Percentiles rank a stretch among this genome's conserved stretches.
These are phyloP conservation scores for Pythium dissimile DNA, from an alignment of 352 stramenopile species.

Conservation along the genomic window DNA sequence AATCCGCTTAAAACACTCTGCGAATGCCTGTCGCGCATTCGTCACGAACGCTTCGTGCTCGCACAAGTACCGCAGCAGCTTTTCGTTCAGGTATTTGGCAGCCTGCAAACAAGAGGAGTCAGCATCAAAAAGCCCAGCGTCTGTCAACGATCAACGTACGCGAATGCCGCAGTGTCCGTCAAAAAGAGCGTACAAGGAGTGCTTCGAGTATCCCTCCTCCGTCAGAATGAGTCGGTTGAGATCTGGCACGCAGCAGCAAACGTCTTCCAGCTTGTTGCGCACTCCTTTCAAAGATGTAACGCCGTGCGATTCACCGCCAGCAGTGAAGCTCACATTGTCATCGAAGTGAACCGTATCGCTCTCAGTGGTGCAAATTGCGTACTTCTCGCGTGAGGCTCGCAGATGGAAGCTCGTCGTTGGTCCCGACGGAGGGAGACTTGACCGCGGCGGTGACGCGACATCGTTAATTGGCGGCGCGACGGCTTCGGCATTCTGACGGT, in stretches of 20 bases:
- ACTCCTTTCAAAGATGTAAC: conserved; percentile 81
- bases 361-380: conserved; percentile 32
- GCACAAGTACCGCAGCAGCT: conserved; percentile 63
- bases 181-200: conserved; percentile 82
- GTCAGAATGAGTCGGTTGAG: conserved; percentile 52
- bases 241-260: conserved; percentile 79
- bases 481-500: conserved; percentile 46
- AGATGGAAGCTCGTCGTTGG: conserved; percentile 31
- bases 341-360: conserved; percentile 59
- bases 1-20: conserved; percentile 72
- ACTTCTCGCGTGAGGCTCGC: conserved; percentile 44
- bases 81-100: conserved; percentile 72
- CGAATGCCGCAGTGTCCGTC: conserved; percentile 78
- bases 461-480: conserved; percentile 31
- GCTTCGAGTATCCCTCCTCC: conserved; percentile 39
- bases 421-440: conserved; percentile 27
- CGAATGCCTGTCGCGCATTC: conserved; percentile 61
- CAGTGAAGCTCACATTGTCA: conserved; percentile 66
- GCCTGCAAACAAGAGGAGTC: conserved; percentile 33
- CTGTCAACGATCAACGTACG: conserved; percentile 37
- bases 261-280: conserved; percentile 72
- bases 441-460: conserved; percentile 33
- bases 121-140: not conserved
- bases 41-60: conserved; percentile 60
- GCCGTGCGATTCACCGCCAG: conserved; percentile 62